Conservation (phyloP, 495 filamentous ascomycete genomes). For the Neurospora sp. region DNA sequence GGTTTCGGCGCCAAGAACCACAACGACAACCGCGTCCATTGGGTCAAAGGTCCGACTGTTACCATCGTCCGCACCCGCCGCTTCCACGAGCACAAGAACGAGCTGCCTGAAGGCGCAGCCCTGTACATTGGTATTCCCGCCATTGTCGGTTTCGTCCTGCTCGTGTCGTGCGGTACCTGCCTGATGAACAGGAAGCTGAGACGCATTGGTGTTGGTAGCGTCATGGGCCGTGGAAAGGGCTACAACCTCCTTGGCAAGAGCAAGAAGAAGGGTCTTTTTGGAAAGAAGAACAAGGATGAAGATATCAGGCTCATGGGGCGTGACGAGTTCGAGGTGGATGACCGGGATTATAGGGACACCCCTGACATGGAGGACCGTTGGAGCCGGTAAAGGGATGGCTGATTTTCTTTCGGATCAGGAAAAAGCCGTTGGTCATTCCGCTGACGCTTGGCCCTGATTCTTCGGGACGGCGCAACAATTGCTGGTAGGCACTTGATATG, state of each 20-base stretch:
- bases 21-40: constrained; percentile 7
- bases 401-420: not conserved
- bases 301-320: constrained; percentile 30
- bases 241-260: constrained; percentile 27
- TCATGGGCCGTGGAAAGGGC: constrained; percentile 29
- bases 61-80: constrained; percentile 15
- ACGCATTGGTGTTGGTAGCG: constrained; percentile 26
- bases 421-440: not conserved
- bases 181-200: constrained; percentile 29
- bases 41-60: constrained; percentile 24
- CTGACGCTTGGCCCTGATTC: not conserved
- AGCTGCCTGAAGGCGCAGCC: constrained; percentile 14
- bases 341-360: not conserved
- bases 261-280: constrained; percentile 18
- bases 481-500: not conserved
- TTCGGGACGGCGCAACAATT: not conserved
- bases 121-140: constrained; percentile 33
- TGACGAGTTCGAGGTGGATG: constrained; percentile 7
- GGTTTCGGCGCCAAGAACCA: constrained; percentile 21
- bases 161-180: constrained; percentile 24
- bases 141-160: constrained; percentile 24
- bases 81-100: constrained; percentile 8
- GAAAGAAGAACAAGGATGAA: constrained; percentile 18
- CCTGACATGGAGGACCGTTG: not conserved
- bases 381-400: not conserved